Percentiles rank a stretch among this genome's conserved stretches.
These are phyloP conservation scores for Citeromyces hawaiiensis DNA, from an alignment of 1,139 yeast species.

Conservation along the genomic window DNA sequence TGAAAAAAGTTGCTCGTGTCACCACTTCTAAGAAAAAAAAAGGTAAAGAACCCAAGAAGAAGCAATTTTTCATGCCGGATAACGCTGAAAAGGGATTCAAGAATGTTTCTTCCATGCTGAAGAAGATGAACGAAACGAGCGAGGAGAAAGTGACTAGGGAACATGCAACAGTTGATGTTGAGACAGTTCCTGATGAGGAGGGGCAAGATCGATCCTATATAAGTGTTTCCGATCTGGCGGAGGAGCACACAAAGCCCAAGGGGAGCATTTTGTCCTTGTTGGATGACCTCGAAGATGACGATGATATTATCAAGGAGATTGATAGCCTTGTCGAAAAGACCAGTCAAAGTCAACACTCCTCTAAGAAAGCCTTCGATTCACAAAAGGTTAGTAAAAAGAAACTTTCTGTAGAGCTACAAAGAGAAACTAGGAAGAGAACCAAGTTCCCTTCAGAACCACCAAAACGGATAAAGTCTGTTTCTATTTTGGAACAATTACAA, in stretches of 20 bases:
- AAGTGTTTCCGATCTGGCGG: too few species aligned
- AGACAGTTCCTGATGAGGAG: slow-evolving; percentile 5
- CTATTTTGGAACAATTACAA: slow-evolving; percentile 6
- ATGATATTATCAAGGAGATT: slow-evolving; percentile 3
- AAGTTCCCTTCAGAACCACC: slow-evolving; percentile 7
- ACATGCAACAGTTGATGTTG: slow-evolving; percentile 5
- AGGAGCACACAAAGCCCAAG: not conserved
- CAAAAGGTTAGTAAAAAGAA: too few species aligned
- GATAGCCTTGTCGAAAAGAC: slow-evolving; percentile 5
- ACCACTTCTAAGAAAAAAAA: slow-evolving; percentile 5
- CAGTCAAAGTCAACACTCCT: not conserved
- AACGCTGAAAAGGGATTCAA: slow-evolving; percentile 60
- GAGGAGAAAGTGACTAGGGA: slow-evolving; percentile 3
- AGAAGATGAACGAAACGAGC: slow-evolving; percentile 13
- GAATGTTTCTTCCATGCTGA: slow-evolving; percentile 38
- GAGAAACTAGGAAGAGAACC: slow-evolving; percentile 6
- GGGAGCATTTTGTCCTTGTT: slow-evolving; percentile 1
- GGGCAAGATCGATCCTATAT: not conserved
- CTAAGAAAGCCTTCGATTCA: slow-evolving; percentile 3
- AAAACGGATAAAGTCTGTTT: slow-evolving; percentile 3
- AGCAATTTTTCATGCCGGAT: slow-evolving; percentile 67
- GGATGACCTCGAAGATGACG: slow-evolving; percentile 6
- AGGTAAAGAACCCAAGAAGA: slow-evolving; percentile 13
- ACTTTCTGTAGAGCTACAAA: slow-evolving; percentile 6
- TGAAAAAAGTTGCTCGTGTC: slow-evolving; percentile 17